Conservation (phyloP, 441 rosid genomes). For the Erysimum cheiri region DNA sequence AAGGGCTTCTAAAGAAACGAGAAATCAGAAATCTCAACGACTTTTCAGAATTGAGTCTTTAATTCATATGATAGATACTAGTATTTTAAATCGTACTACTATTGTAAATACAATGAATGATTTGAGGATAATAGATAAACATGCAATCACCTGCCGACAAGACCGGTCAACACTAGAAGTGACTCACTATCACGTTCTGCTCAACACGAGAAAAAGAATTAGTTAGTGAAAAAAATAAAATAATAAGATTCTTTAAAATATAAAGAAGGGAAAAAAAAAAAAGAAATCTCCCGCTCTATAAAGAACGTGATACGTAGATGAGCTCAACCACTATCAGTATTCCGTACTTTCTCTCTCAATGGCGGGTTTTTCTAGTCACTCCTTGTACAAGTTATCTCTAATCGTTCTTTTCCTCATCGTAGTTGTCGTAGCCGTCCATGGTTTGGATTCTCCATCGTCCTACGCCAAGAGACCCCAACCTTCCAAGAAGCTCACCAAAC, state of each 20-base stretch:
- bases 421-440: constrained; percentile 35
- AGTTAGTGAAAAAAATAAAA: too few relatives aligned
- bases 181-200: background rate
- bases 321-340: background rate
- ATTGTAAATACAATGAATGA: background rate
- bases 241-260: too few relatives aligned
- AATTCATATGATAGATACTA: background rate
- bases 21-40: background rate
- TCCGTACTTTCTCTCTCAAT: background rate
- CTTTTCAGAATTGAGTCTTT: background rate
- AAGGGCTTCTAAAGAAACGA: background rate
- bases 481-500: constrained; percentile 61
- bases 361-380: background rate
- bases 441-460: constrained; percentile 9
- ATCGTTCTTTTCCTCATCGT: background rate
- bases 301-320: background rate
- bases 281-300: background rate
- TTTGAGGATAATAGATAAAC: background rate
- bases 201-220: background rate
- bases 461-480: constrained; percentile 46
- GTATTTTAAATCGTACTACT: background rate
- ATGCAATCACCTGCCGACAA: too few relatives aligned
- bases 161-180: background rate
- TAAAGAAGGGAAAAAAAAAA: too few relatives aligned
- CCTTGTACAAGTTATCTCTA: background rate